These are phyloP conservation scores for Cutaneotrichosporon daszewskae DNA, from an alignment of 1,284 basidiomycete species.

Conservation along the genomic window DNA sequence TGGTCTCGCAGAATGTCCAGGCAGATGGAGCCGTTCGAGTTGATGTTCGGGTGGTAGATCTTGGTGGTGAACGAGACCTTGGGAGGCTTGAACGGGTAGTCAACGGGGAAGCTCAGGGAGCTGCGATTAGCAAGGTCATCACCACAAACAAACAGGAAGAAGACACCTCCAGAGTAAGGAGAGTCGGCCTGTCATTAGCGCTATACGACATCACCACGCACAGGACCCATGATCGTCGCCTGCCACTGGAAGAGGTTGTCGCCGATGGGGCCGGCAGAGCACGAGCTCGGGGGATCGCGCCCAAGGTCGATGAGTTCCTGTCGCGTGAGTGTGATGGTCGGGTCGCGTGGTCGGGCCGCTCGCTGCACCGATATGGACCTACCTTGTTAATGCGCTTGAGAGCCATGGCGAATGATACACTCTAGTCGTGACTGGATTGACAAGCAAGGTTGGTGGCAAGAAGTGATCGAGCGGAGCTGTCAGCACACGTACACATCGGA, in stretches of 20 bases:
- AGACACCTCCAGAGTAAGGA: slow-evolving; percentile 92
- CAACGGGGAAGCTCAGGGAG: slow-evolving; percentile 53
- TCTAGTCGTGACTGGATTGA: neutral
- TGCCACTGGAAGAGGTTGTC: slow-evolving; percentile 99
- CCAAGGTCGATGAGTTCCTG: slow-evolving; percentile 97
- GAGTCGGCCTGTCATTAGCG: slow-evolving; percentile 69
- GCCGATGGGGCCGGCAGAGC: slow-evolving; percentile 90
- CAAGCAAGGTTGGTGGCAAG: slow-evolving; percentile 2
- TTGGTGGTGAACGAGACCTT: slow-evolving; percentile 98
- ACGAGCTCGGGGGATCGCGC: slow-evolving; percentile 93
- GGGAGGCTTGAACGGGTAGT: slow-evolving; percentile 98
- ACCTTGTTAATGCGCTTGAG: slow-evolving; percentile 99
- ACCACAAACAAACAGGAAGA: slow-evolving; percentile 66
- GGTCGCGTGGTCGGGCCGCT: no score
- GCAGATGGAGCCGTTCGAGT: slow-evolving; percentile 86
- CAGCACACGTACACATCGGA: no score
- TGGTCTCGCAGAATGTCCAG: slow-evolving; percentile 95
- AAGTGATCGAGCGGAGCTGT: neutral
- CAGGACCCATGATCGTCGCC: slow-evolving; percentile 95
- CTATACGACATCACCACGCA: slow-evolving; percentile 51
- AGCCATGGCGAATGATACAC: slow-evolving; percentile 61
- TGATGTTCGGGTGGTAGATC: slow-evolving; percentile 58
- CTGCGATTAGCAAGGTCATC: slow-evolving; percentile 24
- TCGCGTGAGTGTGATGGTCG: slow-evolving; percentile 20
- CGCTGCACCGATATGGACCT: no score